Conservation (phyloP, 352 stramenopile genomes). For the Globisporangium heterothallicum region DNA sequence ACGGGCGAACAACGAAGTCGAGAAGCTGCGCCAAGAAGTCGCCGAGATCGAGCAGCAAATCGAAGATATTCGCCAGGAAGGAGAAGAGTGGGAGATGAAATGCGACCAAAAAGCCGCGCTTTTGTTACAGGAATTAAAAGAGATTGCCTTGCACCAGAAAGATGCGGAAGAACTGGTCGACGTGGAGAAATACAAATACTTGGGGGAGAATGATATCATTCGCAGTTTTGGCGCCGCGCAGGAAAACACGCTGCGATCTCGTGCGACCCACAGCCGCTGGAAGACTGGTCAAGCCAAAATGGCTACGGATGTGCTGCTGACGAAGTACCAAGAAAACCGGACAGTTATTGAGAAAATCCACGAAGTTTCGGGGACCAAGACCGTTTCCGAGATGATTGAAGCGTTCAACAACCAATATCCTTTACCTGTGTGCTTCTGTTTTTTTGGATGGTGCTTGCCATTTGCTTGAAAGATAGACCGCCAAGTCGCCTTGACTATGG, state of each 20-base stretch:
- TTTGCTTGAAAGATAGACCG: not conserved
- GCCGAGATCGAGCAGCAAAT: conserved; percentile 49
- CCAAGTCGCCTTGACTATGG: conserved; percentile 16
- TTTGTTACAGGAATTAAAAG: conserved; percentile 66
- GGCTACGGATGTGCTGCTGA: conserved; percentile 52
- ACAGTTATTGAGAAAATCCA: conserved; percentile 81
- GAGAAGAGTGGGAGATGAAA: conserved; percentile 53
- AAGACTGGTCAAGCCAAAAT: conserved; percentile 68
- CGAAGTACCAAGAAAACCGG: conserved; percentile 78
- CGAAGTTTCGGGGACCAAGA: conserved; percentile 70
- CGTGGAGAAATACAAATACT: conserved; percentile 55
- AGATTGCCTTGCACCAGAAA: conserved; percentile 53
- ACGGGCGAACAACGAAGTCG: conserved; percentile 37
- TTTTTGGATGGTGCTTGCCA: not conserved
- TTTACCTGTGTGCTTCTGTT: conserved; percentile 4
- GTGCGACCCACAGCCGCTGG: conserved; percentile 53
- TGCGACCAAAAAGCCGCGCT: conserved; percentile 45
- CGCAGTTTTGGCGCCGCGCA: conserved; percentile 42
- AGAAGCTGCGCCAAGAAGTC: conserved; percentile 55
- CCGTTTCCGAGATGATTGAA: conserved; percentile 79
- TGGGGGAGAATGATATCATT: conserved; percentile 74
- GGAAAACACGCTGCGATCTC: conserved; percentile 46
- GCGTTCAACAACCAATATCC: conserved; percentile 82
- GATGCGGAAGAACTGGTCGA: conserved; percentile 48
- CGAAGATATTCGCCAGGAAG: conserved; percentile 44